Percentiles rank a stretch among this genome's conserved stretches.
These are phyloP conservation scores for Hyaloperonospora brassicae DNA, from an alignment of 352 stramenopile genomes.

Conservation along the genomic window DNA sequence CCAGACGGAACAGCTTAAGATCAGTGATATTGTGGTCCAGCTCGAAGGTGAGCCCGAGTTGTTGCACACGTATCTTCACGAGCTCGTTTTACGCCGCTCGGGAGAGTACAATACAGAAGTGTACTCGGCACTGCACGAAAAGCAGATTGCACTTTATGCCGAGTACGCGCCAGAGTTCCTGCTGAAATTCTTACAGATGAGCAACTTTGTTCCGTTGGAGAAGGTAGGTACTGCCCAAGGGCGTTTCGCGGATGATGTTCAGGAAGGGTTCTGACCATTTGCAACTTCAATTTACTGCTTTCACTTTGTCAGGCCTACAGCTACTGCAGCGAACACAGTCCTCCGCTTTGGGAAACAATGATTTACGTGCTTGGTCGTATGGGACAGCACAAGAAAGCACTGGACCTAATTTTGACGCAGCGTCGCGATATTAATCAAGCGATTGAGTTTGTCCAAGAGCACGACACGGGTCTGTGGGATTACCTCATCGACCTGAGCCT, in stretches of 20 bases:
- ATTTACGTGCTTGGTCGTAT: slow-evolving; percentile 83
- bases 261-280: not conserved
- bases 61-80: slow-evolving; percentile 69
- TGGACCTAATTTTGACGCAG: slow-evolving; percentile 79
- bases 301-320: slow-evolving; percentile 46
- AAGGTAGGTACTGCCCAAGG: slow-evolving; percentile 34
- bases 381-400: slow-evolving; percentile 78
- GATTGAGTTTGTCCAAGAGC: slow-evolving; percentile 76
- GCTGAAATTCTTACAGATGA: slow-evolving; percentile 73
- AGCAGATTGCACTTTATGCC: slow-evolving; percentile 65
- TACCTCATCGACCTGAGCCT: slow-evolving; percentile 79
- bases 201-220: slow-evolving; percentile 74
- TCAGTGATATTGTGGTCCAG: slow-evolving; percentile 67
- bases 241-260: not conserved
- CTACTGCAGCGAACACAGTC: slow-evolving; percentile 64
- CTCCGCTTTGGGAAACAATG: slow-evolving; percentile 78
- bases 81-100: slow-evolving; percentile 59
- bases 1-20: slow-evolving; percentile 74
- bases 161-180: slow-evolving; percentile 55
- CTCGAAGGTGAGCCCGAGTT: slow-evolving; percentile 51
- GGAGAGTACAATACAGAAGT: slow-evolving; percentile 75
- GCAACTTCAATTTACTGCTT: slow-evolving; percentile 3
- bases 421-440: slow-evolving; percentile 73
- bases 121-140: slow-evolving; percentile 64
- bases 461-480: slow-evolving; percentile 71